Conservation (phyloP, 1,284 basidiomycete genomes). For the Kwoniella shivajii region DNA sequence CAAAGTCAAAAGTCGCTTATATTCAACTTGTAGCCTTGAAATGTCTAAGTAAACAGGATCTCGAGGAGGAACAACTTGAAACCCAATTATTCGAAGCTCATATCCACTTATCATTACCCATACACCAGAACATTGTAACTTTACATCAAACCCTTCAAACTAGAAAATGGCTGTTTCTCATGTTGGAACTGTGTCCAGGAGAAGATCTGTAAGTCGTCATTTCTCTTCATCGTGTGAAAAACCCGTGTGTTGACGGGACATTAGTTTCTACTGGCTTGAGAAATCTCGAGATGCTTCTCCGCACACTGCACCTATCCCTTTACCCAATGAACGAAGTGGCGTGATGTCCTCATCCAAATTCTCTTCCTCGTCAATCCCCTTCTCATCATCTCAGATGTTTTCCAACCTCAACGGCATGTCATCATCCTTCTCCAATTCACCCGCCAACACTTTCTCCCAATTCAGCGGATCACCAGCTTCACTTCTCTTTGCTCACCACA, state of each 20-base stretch:
- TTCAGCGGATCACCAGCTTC: conserved; percentile 43
- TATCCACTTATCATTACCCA: conserved; percentile 89
- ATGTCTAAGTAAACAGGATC: conserved; percentile 89
- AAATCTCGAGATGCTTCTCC: conserved; percentile 84
- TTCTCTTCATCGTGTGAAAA: not conserved
- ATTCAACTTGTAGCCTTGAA: conserved; percentile 70
- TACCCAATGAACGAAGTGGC: conserved; percentile 45
- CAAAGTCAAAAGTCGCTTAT: conserved; percentile 4
- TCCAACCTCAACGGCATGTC: conserved; percentile 35
- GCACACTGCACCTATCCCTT: conserved; percentile 56
- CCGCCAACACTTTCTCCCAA: conserved; percentile 34
- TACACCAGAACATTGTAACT: conserved; percentile 93
- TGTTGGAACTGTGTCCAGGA: conserved; percentile 92
- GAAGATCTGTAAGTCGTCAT: conserved; percentile 64
- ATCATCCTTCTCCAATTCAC: conserved; percentile 42
- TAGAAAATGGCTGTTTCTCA: conserved; percentile 72
- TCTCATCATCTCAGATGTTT: conserved; percentile 50
- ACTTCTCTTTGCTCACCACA: conserved; percentile 48
- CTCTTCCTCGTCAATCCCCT: conserved; percentile 53
- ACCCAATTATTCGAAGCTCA: conserved; percentile 91
- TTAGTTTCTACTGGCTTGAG: conserved; percentile 89
- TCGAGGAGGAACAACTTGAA: conserved; percentile 78
- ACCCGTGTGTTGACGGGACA: conserved; percentile 15
- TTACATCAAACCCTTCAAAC: conserved; percentile 87
- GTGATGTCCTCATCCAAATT: conserved; percentile 52